A percentile compares a stretch with the other conserved stretches of the same genome.
Conservation (phyloP, 23 red algal genomes). For the Agarophyton chilense region DNA sequence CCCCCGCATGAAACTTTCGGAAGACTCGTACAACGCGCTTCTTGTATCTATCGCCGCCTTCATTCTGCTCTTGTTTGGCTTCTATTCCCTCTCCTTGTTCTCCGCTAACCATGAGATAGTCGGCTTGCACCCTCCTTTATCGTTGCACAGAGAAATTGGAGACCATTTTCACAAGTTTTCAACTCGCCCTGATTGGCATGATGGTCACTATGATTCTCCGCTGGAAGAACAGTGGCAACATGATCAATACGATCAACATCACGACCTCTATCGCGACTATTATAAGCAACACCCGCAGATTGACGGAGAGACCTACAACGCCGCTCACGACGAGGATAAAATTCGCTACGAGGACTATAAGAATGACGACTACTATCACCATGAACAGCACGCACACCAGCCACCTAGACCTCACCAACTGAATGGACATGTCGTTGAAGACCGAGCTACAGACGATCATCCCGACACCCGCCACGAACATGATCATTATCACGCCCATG, state of each 20-base stretch:
- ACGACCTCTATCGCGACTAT: not conserved
- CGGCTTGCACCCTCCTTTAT: not conserved
- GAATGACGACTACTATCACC: slow-evolving; percentile 6
- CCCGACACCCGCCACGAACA: not conserved
- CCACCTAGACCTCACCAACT: not conserved
- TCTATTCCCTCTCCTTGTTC: slow-evolving; percentile 15
- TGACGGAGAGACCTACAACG: not conserved
- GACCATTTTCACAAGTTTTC: slow-evolving; percentile 18
- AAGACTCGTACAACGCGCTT: slow-evolving; percentile 16
- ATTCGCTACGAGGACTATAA: not conserved
- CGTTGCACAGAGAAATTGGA: slow-evolving; percentile 3
- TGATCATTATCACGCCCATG: not conserved
- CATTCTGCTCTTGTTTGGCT: slow-evolving; percentile 24
- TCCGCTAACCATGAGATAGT: slow-evolving; percentile 8
- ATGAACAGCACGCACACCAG: not conserved
- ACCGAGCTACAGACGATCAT: slow-evolving; percentile 12
- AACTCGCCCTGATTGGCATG: not conserved
- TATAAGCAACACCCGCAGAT: not conserved
- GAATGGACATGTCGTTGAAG: slow-evolving; percentile 5
- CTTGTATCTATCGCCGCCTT: slow-evolving; percentile 20
- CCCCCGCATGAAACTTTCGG: not conserved
- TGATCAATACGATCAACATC: not conserved
- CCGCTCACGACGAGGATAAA: slow-evolving; percentile 10
- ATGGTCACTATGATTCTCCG: slow-evolving; percentile 4
- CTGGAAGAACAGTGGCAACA: slow-evolving; percentile 1